Percentiles rank a stretch among this genome's conserved stretches.
phyloP scores from a whole-genome alignment of 2,329 filamentous ascomycete species.

The Moelleriella libera region DNA sequence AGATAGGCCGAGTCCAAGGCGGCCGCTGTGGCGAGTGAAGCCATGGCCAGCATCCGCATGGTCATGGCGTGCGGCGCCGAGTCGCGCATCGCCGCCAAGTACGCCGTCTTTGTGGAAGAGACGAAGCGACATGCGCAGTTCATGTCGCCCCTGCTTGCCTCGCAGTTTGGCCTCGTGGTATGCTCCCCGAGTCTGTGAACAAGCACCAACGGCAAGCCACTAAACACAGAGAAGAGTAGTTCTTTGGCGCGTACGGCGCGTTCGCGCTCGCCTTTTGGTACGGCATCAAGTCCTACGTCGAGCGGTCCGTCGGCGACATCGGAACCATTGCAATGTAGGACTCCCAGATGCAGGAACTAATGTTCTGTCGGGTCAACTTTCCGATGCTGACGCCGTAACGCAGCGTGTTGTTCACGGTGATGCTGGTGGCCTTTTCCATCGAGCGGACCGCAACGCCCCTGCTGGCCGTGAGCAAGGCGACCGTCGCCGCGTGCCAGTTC shows the following conservation, averaged over 20 bases:
- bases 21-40: constrained; percentile 45
- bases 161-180: constrained; percentile 37
- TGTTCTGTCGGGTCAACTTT: background rate
- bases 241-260: constrained; percentile 36
- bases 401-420: constrained; percentile 40
- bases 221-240: constrained; percentile 15
- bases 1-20: constrained; percentile 37
- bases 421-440: constrained; percentile 42
- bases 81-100: constrained; percentile 35
- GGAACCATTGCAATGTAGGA: constrained; percentile 41
- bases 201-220: background rate
- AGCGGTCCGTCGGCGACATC: constrained; percentile 31
- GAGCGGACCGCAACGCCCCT: constrained; percentile 43
- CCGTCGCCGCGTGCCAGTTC: constrained; percentile 42
- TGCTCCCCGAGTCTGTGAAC: constrained; percentile 1
- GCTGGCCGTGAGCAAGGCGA: constrained; percentile 42
- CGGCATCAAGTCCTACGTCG: constrained; percentile 34
- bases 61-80: constrained; percentile 50
- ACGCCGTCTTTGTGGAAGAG: constrained; percentile 39
- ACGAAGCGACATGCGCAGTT: constrained; percentile 33
- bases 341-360: constrained; percentile 3
- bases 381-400: background rate
- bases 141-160: constrained; percentile 34
- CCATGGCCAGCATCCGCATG: constrained; percentile 45
- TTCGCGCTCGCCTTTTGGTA: constrained; percentile 51